phyloP scores from a whole-genome alignment of 306 rosid genomes.

The Ceratonia siliqua region DNA sequence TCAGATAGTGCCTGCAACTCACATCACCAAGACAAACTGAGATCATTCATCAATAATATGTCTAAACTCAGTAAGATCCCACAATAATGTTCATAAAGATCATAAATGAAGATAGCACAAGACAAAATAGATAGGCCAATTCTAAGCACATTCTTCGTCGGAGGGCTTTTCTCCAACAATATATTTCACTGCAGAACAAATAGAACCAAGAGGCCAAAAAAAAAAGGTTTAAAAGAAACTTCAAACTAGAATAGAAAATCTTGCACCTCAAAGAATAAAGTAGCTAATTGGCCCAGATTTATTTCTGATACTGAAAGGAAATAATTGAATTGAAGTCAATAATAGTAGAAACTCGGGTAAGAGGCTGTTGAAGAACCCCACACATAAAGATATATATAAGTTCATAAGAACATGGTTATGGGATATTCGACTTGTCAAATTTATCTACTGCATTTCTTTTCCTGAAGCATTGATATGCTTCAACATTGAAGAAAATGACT shows the following conservation, averaged over 20 bases:
- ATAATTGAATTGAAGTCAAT: background rate
- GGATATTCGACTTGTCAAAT: background rate
- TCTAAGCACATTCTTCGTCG: background rate
- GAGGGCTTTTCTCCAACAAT: slow-evolving; percentile 17
- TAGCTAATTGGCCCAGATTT: background rate
- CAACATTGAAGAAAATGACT: background rate
- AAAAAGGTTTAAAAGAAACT: slow-evolving; percentile 12
- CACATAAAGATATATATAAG: background rate
- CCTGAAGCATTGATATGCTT: background rate
- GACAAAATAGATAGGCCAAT: slow-evolving; percentile 7
- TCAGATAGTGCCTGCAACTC: slow-evolving; percentile 64
- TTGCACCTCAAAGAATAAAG: slow-evolving; percentile 16
- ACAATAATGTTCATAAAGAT: slow-evolving; percentile 16
- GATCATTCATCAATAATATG: slow-evolving; percentile 19
- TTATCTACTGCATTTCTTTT: background rate
- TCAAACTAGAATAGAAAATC: slow-evolving; percentile 7
- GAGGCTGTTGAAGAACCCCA: background rate
- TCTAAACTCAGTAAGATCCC: slow-evolving; percentile 14
- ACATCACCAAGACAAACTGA: slow-evolving; percentile 19
- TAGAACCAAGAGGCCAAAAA: slow-evolving; percentile 14
- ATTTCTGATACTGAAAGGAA: slow-evolving; percentile 6
- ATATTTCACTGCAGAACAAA: slow-evolving; percentile 3
- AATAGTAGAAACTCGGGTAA: background rate
- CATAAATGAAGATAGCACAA: background rate
- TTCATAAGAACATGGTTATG: background rate